A percentile compares a stretch with the other conserved stretches of the same genome.
Conservation (phyloP, 2,329 filamentous ascomycete genomes). For the Chaetomium globosum region DNA sequence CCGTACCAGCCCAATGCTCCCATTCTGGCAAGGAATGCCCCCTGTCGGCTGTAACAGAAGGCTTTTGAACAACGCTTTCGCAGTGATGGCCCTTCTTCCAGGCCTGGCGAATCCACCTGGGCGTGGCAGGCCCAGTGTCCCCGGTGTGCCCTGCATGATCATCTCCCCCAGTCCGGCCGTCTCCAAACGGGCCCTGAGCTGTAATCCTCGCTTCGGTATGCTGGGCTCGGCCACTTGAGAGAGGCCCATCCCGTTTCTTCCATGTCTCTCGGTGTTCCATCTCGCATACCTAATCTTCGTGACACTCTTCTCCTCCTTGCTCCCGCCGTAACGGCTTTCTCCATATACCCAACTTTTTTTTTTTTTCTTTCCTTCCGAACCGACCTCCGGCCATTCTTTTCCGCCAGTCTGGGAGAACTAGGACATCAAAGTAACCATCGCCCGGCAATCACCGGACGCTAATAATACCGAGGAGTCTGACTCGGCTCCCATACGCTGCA, state of each 20-base stretch:
- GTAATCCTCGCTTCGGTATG: constrained; percentile 21
- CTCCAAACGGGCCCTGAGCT: constrained; percentile 32
- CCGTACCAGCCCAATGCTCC: constrained; percentile 19
- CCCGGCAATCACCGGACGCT: constrained; percentile 8
- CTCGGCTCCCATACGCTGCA: constrained; percentile 31
- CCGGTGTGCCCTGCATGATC: constrained; percentile 37
- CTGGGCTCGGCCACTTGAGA: constrained; percentile 6
- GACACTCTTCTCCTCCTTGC: constrained; percentile 25
- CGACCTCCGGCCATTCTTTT: constrained; percentile 28
- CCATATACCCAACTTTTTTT: constrained; percentile 14
- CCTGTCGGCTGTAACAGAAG: constrained; percentile 32
- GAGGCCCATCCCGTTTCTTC: constrained; percentile 2
- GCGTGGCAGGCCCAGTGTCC: constrained; percentile 28
- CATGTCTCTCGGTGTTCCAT: background rate
- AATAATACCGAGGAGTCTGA: constrained; percentile 28
- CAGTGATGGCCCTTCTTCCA: constrained; percentile 12
- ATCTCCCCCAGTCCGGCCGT: constrained; percentile 32
- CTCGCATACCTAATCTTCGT: constrained; percentile 7
- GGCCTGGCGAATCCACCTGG: constrained; percentile 30
- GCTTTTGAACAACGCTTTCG: constrained; percentile 21
- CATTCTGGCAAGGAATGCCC: constrained; percentile 24
- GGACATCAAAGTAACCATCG: constrained; percentile 2
- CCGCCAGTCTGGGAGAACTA: constrained; percentile 4
- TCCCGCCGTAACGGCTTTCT: constrained; percentile 9
- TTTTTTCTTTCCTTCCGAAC: constrained; percentile 17